Evolutionary conservation across 2,329 filamentous ascomycete genomes (phyloP).

Genomic region (Ceratocystis huliohia): DNA sequence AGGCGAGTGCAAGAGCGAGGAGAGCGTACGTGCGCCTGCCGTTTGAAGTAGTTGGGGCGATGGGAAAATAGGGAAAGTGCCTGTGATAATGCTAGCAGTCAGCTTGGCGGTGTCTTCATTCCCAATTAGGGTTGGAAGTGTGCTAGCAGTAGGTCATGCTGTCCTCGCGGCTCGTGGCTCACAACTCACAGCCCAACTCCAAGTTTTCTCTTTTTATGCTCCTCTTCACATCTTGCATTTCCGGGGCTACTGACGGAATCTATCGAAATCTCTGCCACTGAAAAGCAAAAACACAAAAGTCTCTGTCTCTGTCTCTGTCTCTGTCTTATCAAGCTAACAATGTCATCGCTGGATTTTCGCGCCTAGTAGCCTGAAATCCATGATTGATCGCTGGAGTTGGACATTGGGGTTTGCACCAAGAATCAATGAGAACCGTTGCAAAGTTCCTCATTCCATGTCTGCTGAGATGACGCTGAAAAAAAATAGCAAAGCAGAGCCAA

Average conservation of each 20-base stretch:
- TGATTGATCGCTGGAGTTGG: background rate
- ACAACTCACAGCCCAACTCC: background rate
- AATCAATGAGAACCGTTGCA: background rate
- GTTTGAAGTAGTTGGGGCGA: background rate
- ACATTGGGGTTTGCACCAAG: background rate
- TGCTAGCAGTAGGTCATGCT: no score
- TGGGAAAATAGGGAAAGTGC: background rate
- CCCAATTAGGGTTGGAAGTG: background rate
- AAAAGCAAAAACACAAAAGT: background rate
- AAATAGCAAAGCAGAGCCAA: background rate
- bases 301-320: background rate
- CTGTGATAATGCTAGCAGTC: background rate
- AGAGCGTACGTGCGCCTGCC: background rate
- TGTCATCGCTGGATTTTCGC: no score
- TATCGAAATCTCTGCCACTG: background rate
- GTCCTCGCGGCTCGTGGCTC: background rate
- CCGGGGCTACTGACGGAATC: background rate
- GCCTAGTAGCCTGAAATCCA: background rate
- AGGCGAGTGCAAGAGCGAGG: background rate
- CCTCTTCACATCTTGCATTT: background rate
- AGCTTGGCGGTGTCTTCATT: background rate
- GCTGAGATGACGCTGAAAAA: background rate
- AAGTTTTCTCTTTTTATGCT: background rate
- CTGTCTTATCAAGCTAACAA: background rate
- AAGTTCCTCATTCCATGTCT: constrained; percentile 7